Percentiles rank a stretch among this genome's conserved stretches.
phyloP scores from a whole-genome alignment of 768 basidiomycete species.

The Chalciporus piperatus region DNA sequence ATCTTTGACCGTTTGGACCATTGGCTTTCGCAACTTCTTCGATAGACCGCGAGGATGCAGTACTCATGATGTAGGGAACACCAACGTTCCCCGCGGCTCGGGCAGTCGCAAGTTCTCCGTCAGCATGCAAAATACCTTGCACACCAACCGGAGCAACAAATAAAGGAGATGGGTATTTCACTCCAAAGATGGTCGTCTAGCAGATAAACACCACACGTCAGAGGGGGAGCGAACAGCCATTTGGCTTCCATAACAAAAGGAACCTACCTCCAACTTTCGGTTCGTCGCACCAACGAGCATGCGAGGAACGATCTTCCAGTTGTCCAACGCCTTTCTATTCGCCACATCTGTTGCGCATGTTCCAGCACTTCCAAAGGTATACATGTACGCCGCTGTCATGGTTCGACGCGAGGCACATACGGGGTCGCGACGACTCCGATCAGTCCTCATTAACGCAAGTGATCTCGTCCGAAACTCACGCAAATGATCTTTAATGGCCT shows the following conservation, averaged over 20 bases:
- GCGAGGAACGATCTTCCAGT: constrained; percentile 74
- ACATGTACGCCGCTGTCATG: constrained; percentile 62
- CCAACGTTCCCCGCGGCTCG: constrained; percentile 59
- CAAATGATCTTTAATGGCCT: constrained; percentile 55
- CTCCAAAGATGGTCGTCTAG: constrained; percentile 71
- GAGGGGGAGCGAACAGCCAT: not conserved
- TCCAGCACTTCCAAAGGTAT: constrained; percentile 77
- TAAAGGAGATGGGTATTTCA: constrained; percentile 57
- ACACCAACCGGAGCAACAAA: constrained; percentile 76
- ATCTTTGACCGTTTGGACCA: constrained; percentile 57
- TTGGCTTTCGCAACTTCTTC: constrained; percentile 77
- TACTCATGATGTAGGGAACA: constrained; percentile 73
- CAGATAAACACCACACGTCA: not conserved
- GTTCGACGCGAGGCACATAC: not conserved
- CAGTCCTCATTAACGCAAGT: not conserved
- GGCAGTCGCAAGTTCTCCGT: constrained; percentile 70
- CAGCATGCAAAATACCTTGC: constrained; percentile 68
- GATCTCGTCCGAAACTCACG: constrained; percentile 35
- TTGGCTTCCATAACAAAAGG: not conserved
- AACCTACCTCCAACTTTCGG: constrained; percentile 56
- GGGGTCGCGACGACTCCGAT: not conserved
- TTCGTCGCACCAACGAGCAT: constrained; percentile 65
- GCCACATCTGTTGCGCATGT: constrained; percentile 61
- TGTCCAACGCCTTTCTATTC: constrained; percentile 62
- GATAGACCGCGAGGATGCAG: constrained; percentile 68